These are phyloP conservation scores for Pseudogymnoascus sp. DNA, from an alignment of 2,329 filamentous ascomycete species.

Conservation along the genomic window DNA sequence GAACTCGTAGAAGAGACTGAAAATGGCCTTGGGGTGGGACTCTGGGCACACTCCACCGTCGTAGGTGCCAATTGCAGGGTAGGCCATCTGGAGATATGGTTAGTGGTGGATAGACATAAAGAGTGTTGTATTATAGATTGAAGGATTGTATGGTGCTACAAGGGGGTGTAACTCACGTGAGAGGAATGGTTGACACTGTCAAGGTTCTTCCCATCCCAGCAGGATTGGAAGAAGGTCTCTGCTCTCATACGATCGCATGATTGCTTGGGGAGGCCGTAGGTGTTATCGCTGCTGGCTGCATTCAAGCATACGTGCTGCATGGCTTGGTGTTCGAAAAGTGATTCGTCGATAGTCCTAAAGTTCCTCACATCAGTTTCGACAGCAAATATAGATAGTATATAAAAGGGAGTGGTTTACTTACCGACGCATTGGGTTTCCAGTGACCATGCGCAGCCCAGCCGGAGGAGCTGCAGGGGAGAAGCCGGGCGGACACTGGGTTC, in stretches of 20 bases:
- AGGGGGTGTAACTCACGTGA: slow-evolving; percentile 13
- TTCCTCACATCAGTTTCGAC: background rate
- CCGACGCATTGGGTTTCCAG: slow-evolving; percentile 17
- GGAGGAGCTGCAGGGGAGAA: slow-evolving; percentile 13
- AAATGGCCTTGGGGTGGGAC: slow-evolving; percentile 15
- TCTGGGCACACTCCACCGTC: slow-evolving; percentile 17
- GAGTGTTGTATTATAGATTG: background rate
- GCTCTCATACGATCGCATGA: background rate
- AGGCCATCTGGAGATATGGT: slow-evolving; percentile 3
- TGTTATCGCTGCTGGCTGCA: background rate
- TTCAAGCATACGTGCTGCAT: slow-evolving; percentile 6
- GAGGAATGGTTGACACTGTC: slow-evolving; percentile 16
- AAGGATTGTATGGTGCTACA: background rate
- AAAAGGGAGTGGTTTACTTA: background rate
- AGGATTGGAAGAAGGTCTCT: slow-evolving; percentile 17
- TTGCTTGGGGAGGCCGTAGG: background rate
- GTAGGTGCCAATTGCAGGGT: slow-evolving; percentile 11
- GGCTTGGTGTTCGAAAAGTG: background rate
- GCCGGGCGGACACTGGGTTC: background rate
- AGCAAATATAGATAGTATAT: background rate
- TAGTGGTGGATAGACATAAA: background rate
- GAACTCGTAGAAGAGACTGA: slow-evolving; percentile 17
- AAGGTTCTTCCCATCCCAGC: slow-evolving; percentile 20
- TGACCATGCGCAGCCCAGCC: slow-evolving; percentile 20
- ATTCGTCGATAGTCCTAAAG: background rate